Percentiles rank a stretch among this genome's conserved stretches.
Conservation (phyloP, 768 basidiomycete species). For the Psilocybe azurescens region DNA sequence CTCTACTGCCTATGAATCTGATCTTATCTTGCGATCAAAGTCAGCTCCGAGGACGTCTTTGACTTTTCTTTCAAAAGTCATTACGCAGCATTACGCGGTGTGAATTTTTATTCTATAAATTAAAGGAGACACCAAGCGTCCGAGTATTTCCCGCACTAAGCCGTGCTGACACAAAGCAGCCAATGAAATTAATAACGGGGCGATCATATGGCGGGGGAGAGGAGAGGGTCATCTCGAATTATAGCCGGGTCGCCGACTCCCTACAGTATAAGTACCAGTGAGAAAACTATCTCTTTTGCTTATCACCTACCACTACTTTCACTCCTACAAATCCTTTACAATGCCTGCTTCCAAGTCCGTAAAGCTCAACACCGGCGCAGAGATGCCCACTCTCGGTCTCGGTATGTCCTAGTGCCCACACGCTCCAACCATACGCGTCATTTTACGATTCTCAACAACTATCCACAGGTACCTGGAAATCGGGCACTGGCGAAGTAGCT, state of each 20-base stretch:
- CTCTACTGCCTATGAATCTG: not conserved
- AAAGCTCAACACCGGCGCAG: conserved; percentile 77
- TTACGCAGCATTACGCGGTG: no score
- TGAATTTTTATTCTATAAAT: no score
- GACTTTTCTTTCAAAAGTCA: no score
- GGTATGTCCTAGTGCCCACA: conserved; percentile 35
- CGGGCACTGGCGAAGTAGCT: conserved; percentile 70
- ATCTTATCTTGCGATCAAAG: not conserved
- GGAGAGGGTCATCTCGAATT: not conserved
- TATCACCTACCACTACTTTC: not conserved
- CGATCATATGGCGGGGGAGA: not conserved
- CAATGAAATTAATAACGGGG: not conserved
- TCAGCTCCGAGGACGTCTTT: no score
- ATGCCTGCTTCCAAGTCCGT: conserved; percentile 58
- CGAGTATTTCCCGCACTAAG: not conserved
- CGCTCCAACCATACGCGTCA: not conserved
- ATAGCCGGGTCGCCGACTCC: not conserved
- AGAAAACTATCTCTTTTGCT: not conserved
- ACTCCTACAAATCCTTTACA: not conserved
- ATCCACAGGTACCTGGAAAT: conserved; percentile 77
- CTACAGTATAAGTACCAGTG: not conserved
- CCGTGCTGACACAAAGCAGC: no score
- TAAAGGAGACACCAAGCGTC: not conserved
- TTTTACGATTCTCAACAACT: not conserved
- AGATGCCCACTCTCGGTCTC: conserved; percentile 78